These are phyloP conservation scores for Leccinum arenicola DNA, from an alignment of 768 basidiomycete genomes.

Conservation along the genomic window DNA sequence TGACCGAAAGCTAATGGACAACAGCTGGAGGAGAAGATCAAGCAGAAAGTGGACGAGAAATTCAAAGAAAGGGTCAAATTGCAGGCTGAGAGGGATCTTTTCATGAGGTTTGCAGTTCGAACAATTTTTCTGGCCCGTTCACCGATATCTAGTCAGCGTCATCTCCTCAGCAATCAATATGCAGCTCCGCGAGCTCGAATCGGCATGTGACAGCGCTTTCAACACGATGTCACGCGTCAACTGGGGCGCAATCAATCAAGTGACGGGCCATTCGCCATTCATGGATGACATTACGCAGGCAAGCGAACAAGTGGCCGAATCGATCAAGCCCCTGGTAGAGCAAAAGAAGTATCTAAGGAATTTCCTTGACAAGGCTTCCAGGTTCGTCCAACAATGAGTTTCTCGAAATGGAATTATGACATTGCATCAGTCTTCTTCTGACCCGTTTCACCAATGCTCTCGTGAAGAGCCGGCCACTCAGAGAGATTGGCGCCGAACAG, in stretches of 20 bases:
- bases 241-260: conserved; percentile 79
- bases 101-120: conserved; percentile 63
- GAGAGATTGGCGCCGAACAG: conserved; percentile 95
- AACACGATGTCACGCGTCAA: conserved; percentile 70
- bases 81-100: conserved; percentile 83
- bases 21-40: conserved; percentile 91
- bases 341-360: conserved; percentile 94
- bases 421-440: conserved; percentile 62
- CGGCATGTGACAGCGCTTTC: conserved; percentile 77
- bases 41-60: conserved; percentile 72
- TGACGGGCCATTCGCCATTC: conserved; percentile 84
- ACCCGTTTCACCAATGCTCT: conserved; percentile 87
- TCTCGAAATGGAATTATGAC: not conserved
- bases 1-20: not conserved
- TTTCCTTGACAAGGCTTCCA: conserved; percentile 89
- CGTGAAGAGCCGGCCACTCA: conserved; percentile 86
- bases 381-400: conserved; percentile 44
- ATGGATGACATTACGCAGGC: conserved; percentile 72
- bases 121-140: not conserved
- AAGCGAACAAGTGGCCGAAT: conserved; percentile 72
- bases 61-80: conserved; percentile 79
- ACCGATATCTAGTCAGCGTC: conserved; percentile 45
- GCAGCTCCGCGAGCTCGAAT: conserved; percentile 82
- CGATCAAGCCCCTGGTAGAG: conserved; percentile 78
- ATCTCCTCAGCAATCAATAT: conserved; percentile 80